These are phyloP conservation scores for Starmerella potacharoeniae DNA, from an alignment of 805 yeast species.

Conservation along the genomic window DNA sequence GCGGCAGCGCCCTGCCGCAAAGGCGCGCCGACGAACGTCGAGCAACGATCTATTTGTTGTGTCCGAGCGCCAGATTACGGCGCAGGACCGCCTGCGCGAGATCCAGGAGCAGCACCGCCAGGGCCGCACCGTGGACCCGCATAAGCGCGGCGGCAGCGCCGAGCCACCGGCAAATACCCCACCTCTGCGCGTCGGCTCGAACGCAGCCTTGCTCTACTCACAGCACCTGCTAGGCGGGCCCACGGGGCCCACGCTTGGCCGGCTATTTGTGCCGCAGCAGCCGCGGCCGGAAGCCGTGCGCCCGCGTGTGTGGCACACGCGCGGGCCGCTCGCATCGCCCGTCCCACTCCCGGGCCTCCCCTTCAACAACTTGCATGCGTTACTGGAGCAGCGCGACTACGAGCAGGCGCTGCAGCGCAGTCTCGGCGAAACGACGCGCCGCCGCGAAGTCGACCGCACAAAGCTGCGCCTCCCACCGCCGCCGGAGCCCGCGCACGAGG, in stretches of 20 bases:
- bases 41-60: slow-evolving; percentile 11
- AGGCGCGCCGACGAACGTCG: neutral
- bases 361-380: neutral
- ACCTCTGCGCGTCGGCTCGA: neutral
- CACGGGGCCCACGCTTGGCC: neutral
- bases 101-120: slow-evolving; percentile 16
- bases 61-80: slow-evolving; percentile 9
- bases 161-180: neutral
- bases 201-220: neutral
- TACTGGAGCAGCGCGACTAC: slow-evolving; percentile 3
- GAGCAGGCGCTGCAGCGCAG: slow-evolving; percentile 8
- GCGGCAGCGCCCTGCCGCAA: neutral
- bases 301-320: neutral
- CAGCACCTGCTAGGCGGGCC: slow-evolving; percentile 2
- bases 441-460: neutral
- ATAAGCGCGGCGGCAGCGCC: neutral
- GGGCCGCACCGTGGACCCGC: slow-evolving; percentile 6
- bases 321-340: neutral
- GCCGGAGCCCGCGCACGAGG: slow-evolving; percentile 7
- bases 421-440: slow-evolving; percentile 4
- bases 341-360: neutral
- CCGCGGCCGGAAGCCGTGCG: neutral
- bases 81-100: slow-evolving; percentile 13
- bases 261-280: neutral
- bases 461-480: slow-evolving; percentile 4